These are phyloP conservation scores for Catunica adiposa DNA, from an alignment of 2,329 filamentous ascomycete genomes.

Conservation along the genomic window DNA sequence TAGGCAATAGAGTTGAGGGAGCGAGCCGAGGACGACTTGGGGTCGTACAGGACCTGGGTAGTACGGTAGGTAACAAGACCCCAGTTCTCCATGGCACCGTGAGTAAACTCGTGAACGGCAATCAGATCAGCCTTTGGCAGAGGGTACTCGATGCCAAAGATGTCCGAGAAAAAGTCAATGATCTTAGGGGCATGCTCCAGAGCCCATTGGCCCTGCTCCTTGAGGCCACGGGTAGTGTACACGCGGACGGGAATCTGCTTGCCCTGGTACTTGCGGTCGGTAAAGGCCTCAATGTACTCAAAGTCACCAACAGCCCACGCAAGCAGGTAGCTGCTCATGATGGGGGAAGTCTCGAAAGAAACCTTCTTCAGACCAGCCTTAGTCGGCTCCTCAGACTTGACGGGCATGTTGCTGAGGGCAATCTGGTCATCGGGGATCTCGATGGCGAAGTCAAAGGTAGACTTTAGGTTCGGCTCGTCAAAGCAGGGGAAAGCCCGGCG, in stretches of 20 bases:
- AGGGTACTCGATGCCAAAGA: slow-evolving; percentile 85
- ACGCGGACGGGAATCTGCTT: slow-evolving; percentile 84
- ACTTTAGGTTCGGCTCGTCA: slow-evolving; percentile 93
- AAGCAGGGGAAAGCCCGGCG: slow-evolving; percentile 93
- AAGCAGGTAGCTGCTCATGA: slow-evolving; percentile 84
- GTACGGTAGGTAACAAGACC: slow-evolving; percentile 91
- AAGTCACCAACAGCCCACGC: slow-evolving; percentile 96
- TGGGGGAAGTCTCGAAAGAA: slow-evolving; percentile 64
- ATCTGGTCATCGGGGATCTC: slow-evolving; percentile 80
- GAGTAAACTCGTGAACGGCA: slow-evolving; percentile 81
- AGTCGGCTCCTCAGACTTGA: slow-evolving; percentile 47
- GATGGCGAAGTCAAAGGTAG: slow-evolving; percentile 84
- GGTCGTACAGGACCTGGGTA: slow-evolving; percentile 90
- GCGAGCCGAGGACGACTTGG: slow-evolving; percentile 71
- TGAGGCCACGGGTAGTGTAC: slow-evolving; percentile 87
- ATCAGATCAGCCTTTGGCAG: slow-evolving; percentile 82
- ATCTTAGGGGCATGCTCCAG: slow-evolving; percentile 82
- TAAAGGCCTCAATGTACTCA: slow-evolving; percentile 86
- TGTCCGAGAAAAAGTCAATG: slow-evolving; percentile 91
- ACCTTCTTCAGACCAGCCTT: slow-evolving; percentile 54
- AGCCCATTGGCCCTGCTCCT: slow-evolving; percentile 79
- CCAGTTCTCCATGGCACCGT: slow-evolving; percentile 91
- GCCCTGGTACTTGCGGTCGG: slow-evolving; percentile 77
- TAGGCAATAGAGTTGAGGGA: slow-evolving; percentile 93
- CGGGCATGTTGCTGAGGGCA: slow-evolving; percentile 89